Conservation (phyloP, 2,329 filamentous ascomycete species). For the Penicillium digitatum region DNA sequence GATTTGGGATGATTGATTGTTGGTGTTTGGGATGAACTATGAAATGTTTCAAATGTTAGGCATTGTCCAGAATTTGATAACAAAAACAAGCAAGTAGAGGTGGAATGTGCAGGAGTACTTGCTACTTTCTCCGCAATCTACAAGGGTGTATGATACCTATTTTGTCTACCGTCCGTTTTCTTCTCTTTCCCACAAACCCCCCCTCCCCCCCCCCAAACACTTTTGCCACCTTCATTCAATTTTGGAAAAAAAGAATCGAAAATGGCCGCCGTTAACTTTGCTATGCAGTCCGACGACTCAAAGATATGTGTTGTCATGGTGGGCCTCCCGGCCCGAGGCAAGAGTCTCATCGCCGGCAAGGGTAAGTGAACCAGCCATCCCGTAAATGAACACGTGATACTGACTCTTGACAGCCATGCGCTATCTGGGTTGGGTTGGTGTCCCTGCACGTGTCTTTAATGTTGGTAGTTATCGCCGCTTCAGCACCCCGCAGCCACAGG, state of each 20-base stretch:
- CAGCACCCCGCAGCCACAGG: constrained; percentile 82
- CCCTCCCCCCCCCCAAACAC: neutral
- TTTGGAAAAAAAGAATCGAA: neutral
- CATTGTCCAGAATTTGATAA: neutral
- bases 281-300: constrained; percentile 87
- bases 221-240: neutral
- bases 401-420: constrained; percentile 64
- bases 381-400: neutral
- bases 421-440: constrained; percentile 94
- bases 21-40: neutral
- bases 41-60: neutral
- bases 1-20: neutral
- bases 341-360: constrained; percentile 97
- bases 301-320: constrained; percentile 99
- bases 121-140: neutral
- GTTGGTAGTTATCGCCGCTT: constrained; percentile 92
- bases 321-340: constrained; percentile 87
- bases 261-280: constrained; percentile 40
- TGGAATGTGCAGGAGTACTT: neutral
- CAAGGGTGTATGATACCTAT: neutral
- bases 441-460: constrained; percentile 92
- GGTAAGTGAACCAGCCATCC: constrained; percentile 53
- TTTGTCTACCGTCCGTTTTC: neutral
- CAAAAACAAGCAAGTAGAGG: neutral
- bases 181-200: neutral